A percentile compares a stretch with the other conserved stretches of the same genome.
phyloP scores from a whole-genome alignment of 2,329 filamentous ascomycete species.

The Monosporascus ibericus region DNA sequence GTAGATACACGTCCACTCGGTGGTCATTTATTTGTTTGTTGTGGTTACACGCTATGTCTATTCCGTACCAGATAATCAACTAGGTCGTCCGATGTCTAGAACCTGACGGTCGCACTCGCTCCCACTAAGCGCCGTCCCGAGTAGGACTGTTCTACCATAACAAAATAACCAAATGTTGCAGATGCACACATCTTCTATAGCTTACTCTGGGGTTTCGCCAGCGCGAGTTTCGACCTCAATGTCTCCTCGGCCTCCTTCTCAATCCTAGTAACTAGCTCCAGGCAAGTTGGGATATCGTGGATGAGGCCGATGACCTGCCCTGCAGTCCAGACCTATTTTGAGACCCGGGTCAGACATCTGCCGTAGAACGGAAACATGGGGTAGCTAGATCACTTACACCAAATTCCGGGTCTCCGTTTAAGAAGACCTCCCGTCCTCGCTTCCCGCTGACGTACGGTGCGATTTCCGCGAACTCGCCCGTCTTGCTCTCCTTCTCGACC shows the following conservation, averaged over 20 bases:
- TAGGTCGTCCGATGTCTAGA: no score
- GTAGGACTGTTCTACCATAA: no score
- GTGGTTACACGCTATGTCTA: no score
- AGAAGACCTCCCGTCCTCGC: constrained; percentile 83
- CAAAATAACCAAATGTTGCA: background rate
- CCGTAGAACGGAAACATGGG: background rate
- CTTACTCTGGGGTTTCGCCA: constrained; percentile 54
- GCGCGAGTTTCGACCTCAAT: constrained; percentile 50
- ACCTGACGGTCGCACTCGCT: no score
- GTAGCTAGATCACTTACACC: constrained; percentile 57
- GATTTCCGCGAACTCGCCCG: constrained; percentile 84
- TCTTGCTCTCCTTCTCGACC: constrained; percentile 75
- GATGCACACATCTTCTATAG: constrained; percentile 33
- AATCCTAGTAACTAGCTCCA: constrained; percentile 62
- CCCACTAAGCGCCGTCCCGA: no score
- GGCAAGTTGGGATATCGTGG: constrained; percentile 74
- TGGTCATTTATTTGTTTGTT: no score
- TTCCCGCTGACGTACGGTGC: constrained; percentile 84
- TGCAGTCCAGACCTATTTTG: constrained; percentile 79
- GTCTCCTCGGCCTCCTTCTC: constrained; percentile 69
- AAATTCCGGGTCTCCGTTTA: constrained; percentile 84
- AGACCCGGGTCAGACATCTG: background rate
- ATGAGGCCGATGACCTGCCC: constrained; percentile 91
- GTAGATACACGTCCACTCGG: no score
- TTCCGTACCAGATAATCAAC: no score